Conservation (phyloP, 164 flowering plant species). For the Chimonanthus praecox region DNA sequence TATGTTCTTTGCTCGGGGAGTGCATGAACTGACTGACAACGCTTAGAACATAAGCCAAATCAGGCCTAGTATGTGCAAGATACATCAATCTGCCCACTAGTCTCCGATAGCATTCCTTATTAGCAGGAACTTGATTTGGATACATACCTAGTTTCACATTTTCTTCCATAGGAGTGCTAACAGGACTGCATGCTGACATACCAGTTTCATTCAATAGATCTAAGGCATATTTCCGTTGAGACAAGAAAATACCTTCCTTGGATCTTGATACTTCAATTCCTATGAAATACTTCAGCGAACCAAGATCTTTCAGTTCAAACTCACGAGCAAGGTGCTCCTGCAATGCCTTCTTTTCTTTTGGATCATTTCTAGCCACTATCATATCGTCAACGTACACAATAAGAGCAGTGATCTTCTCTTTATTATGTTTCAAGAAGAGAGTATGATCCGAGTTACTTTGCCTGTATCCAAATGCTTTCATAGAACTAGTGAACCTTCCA, state of each 20-base stretch:
- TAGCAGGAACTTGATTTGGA: conserved; percentile 5
- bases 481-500: background rate
- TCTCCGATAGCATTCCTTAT: conserved; percentile 1
- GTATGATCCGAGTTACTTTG: too few species aligned
- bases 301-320: too few species aligned
- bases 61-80: conserved; percentile 4
- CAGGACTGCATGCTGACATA: background rate
- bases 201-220: background rate
- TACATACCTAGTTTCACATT: background rate
- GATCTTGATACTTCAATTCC: conserved; percentile 5
- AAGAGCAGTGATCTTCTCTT: too few species aligned
- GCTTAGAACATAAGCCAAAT: conserved; percentile 1
- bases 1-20: too few species aligned
- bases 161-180: background rate
- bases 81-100: conserved; percentile 4
- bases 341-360: too few species aligned
- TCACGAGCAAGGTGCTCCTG: too few species aligned
- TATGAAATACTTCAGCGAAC: background rate
- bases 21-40: background rate
- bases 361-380: too few species aligned
- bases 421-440: too few species aligned
- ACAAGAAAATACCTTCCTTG: conserved; percentile 2
- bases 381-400: too few species aligned
- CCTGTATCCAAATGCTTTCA: too few species aligned
- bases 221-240: background rate